phyloP scores from a whole-genome alignment of 2,329 filamentous ascomycete genomes.

The Blastomyces parvus region DNA sequence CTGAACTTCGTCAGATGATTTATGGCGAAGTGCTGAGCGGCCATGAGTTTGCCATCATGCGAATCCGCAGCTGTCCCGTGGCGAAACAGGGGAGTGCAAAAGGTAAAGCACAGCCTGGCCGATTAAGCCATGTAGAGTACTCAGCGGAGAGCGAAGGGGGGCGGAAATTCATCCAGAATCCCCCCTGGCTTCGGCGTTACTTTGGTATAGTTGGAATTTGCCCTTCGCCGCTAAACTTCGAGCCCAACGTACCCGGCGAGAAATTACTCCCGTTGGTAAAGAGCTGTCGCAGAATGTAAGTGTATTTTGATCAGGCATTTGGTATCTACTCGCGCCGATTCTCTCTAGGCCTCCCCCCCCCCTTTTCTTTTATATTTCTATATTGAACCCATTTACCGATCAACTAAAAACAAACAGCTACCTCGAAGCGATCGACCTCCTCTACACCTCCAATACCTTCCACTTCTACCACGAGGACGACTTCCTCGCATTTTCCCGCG shows the following conservation, averaged over 20 bases:
- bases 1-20: not conserved
- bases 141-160: not conserved
- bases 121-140: not conserved
- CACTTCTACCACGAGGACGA: not conserved
- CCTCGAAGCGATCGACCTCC: conserved; percentile 2
- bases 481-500: not conserved
- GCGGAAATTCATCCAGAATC: not conserved
- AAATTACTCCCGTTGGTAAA: not conserved
- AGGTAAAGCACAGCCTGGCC: not conserved
- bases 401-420: not conserved
- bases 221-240: not conserved
- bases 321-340: too few relatives aligned
- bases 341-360: too few relatives aligned
- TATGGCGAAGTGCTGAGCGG: not conserved
- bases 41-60: not conserved
- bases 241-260: not conserved
- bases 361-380: not conserved
- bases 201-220: not conserved
- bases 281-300: conserved; percentile 1
- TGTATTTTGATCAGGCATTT: not conserved
- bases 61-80: not conserved
- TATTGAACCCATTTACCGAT: too few relatives aligned
- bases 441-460: conserved; percentile 6
- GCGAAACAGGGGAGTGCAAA: not conserved
- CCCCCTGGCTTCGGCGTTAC: not conserved